These are phyloP conservation scores for Mortierella sp. DNA, from an alignment of 371 early-diverging fungal species.

Conservation along the genomic window DNA sequence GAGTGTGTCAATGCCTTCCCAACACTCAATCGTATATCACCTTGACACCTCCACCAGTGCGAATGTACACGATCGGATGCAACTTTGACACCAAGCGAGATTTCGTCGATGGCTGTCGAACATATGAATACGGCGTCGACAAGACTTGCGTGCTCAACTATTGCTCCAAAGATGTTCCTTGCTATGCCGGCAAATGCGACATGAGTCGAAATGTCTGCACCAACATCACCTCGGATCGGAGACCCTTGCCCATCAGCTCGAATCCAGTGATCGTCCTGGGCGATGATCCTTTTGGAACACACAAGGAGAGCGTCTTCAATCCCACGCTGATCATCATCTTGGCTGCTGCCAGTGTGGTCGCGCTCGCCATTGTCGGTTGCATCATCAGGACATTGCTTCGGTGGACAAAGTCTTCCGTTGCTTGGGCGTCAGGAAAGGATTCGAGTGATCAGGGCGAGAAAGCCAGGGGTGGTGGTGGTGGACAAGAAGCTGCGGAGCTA, in stretches of 20 bases:
- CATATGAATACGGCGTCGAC: slow-evolving; percentile 37
- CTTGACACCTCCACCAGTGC: slow-evolving; percentile 33
- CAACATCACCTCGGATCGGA: slow-evolving; percentile 18
- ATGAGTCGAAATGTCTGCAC: slow-evolving; percentile 22
- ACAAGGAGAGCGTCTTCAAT: slow-evolving; percentile 25
- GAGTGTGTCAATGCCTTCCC: slow-evolving; percentile 49
- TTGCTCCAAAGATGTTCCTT: slow-evolving; percentile 45
- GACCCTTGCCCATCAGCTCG: background rate
- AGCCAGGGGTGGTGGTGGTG: too few species aligned
- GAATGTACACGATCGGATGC: slow-evolving; percentile 50
- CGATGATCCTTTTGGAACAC: slow-evolving; percentile 37
- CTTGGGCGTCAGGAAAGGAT: slow-evolving; percentile 20
- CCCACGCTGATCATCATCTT: slow-evolving; percentile 39
- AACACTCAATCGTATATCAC: slow-evolving; percentile 36
- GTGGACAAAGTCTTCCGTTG: slow-evolving; percentile 16
- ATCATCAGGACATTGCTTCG: slow-evolving; percentile 22
- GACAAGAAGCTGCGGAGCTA: background rate
- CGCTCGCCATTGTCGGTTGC: slow-evolving; percentile 34
- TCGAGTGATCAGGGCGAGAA: slow-evolving; percentile 7
- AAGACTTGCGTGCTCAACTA: slow-evolving; percentile 46
- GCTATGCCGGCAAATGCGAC: slow-evolving; percentile 42
- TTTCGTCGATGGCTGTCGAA: slow-evolving; percentile 12
- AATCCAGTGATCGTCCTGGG: slow-evolving; percentile 30
- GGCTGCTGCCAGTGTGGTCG: slow-evolving; percentile 29
- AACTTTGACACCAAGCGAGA: slow-evolving; percentile 34